Evolutionary conservation across 2,329 filamentous ascomycete genomes (phyloP), one percentile per base, ranked within the genome.

Genomic region (Stemphylium vesicarium): DNA sequence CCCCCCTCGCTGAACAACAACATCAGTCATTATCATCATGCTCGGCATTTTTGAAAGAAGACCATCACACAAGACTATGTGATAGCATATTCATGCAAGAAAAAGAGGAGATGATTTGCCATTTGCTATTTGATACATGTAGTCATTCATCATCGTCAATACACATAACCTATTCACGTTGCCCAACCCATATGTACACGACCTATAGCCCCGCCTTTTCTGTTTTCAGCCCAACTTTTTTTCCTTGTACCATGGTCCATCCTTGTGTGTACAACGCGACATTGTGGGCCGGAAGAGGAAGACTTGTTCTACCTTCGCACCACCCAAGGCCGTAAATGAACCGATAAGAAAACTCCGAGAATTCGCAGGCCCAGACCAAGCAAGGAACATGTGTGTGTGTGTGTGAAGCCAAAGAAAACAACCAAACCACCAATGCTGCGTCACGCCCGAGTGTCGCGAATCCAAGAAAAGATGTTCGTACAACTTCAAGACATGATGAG

Each of bases 61-160:
- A 29, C 26, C 24, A 26, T 26, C 24, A 6, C 24, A 4, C 6
- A 26, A 26, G 24, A 26, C 24, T 2, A 29, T 29, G 26, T 29
- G 4, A 29, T 2, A 29, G 9, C 26, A 29, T 10, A 29, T 2
- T 29, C 5, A 11, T 29, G 26, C 26, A 29, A 29, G 10, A 29
- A 29, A 18, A 55, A 55, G 52, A 55, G 52, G 52, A 55, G 52
- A 55, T 55, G 45, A 51, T 45, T 50, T 55, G 52, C 41, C 51
- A 29, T 29, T 55, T 55, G 52, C 35, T 51, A 51, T 51, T 55
- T 37, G 50, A 31, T 51, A 55, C 47, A 52, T 32, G 26, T 51
- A 31, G 24, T 51, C 52, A 37, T 55, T 51, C 47, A 18, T 55
- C 41, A 16, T 55, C 42, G 46, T 36, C 26, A 6, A 22, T 31